phyloP scores from a whole-genome alignment of 768 basidiomycete species.

The Suillus tomentosus region DNA sequence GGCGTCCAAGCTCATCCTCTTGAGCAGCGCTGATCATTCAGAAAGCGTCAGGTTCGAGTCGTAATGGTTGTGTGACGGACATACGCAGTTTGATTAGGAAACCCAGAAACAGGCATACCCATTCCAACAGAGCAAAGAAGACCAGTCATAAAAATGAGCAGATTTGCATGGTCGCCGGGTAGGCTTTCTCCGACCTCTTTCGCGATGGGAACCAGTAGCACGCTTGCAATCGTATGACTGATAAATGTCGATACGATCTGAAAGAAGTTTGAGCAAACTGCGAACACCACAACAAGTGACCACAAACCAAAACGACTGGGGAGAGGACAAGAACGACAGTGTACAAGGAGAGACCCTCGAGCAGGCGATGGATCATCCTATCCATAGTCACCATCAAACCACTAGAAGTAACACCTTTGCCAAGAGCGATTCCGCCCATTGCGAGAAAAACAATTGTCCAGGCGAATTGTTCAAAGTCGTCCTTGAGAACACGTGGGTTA shows the following conservation, averaged over 20 bases:
- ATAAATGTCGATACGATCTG: conserved; percentile 93
- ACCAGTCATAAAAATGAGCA: conserved; percentile 92
- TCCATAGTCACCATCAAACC: conserved; percentile 86
- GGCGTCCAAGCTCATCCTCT: conserved; percentile 90
- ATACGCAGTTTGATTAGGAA: conserved; percentile 97
- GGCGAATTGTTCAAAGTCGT: conserved; percentile 92
- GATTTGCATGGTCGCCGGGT: conserved; percentile 63
- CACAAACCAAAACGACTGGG: conserved; percentile 64
- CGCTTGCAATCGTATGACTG: conserved; percentile 95
- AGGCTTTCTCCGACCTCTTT: conserved; percentile 84
- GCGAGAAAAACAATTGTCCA: conserved; percentile 96
- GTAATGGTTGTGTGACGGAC: conserved; percentile 31
- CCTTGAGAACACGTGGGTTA: conserved; percentile 45
- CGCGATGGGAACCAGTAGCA: conserved; percentile 96
- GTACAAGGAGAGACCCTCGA: conserved; percentile 66
- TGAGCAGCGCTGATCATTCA: conserved; percentile 70
- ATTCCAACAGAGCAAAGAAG: conserved; percentile 94
- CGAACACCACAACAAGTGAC: background rate
- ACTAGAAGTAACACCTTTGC: conserved; percentile 88
- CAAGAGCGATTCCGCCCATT: conserved; percentile 97
- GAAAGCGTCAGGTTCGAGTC: conserved; percentile 8
- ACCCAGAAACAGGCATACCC: conserved; percentile 99
- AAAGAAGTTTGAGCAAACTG: background rate
- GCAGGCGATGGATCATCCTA: conserved; percentile 53
- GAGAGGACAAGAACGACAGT: conserved; percentile 72